Evolutionary conservation across 257 asterid genomes (phyloP).

Genomic region (Jacaranda mimosifolia): DNA sequence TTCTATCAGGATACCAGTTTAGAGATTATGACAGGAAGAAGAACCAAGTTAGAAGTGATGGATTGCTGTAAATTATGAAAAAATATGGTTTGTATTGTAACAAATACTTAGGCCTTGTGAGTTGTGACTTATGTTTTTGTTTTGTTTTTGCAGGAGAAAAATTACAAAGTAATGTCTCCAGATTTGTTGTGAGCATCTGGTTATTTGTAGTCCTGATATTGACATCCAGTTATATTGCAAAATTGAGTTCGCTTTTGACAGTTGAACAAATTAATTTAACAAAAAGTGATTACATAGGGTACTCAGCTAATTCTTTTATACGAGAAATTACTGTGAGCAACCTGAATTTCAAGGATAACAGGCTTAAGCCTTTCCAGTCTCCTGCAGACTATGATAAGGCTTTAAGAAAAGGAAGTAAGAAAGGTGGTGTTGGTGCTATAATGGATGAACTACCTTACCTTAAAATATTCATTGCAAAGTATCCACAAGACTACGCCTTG

Average conservation of each 20-base stretch:
- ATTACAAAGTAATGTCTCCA: constrained; percentile 49
- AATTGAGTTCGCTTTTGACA: constrained; percentile 58
- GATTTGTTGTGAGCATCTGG: constrained; percentile 55
- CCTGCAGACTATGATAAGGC: constrained; percentile 32
- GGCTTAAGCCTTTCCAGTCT: constrained; percentile 9
- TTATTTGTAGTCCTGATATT: constrained; percentile 56
- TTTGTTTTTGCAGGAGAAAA: constrained; percentile 51
- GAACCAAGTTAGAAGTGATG: background rate
- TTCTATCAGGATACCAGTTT: background rate
- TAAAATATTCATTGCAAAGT: constrained; percentile 37
- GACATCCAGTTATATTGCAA: constrained; percentile 58
- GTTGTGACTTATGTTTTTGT: background rate
- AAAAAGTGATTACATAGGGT: constrained; percentile 41
- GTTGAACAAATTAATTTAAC: constrained; percentile 43
- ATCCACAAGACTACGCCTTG: constrained; percentile 41
- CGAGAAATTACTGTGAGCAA: constrained; percentile 23
- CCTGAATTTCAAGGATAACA: constrained; percentile 34
- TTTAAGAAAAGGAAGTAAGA: constrained; percentile 46
- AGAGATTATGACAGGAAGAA: background rate
- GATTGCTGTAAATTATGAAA: background rate
- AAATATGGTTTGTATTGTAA: background rate
- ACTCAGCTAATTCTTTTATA: constrained; percentile 24
- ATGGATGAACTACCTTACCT: constrained; percentile 56
- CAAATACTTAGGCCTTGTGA: background rate
- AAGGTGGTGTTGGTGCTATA: constrained; percentile 55